Evolutionary conservation across 202 grass and related monocot species (phyloP).

Genomic region (Eragrostis tef): DNA sequence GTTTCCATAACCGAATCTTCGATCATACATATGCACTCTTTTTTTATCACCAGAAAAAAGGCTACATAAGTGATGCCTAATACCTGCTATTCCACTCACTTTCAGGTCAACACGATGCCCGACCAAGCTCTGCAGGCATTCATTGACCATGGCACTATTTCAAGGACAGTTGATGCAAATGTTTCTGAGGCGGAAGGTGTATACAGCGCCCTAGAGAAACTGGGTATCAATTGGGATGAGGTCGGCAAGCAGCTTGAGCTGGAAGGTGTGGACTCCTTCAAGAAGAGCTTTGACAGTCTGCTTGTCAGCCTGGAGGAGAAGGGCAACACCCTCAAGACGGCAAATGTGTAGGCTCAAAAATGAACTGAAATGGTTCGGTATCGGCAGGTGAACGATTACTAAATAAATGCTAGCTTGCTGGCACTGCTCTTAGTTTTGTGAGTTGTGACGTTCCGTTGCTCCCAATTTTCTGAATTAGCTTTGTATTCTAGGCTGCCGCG

Average conservation of each 20-base stretch:
- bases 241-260: slow-evolving; percentile 82
- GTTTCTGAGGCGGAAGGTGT: slow-evolving; percentile 82
- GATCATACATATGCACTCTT: background rate
- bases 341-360: slow-evolving; percentile 48
- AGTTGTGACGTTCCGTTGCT: slow-evolving; percentile 28
- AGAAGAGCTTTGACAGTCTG: slow-evolving; percentile 94
- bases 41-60: background rate
- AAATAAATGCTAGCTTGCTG: slow-evolving; percentile 58
- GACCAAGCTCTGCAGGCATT: slow-evolving; percentile 91
- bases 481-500: slow-evolving; percentile 49
- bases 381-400: slow-evolving; percentile 27
- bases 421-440: slow-evolving; percentile 30
- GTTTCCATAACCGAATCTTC: background rate
- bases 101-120: slow-evolving; percentile 97
- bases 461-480: slow-evolving; percentile 36
- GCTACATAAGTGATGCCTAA: background rate
- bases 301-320: slow-evolving; percentile 81
- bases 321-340: slow-evolving; percentile 71
- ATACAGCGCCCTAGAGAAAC: slow-evolving; percentile 90
- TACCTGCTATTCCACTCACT: slow-evolving; percentile 16
- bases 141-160: slow-evolving; percentile 81
- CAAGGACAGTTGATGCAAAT: slow-evolving; percentile 85
- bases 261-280: slow-evolving; percentile 91
- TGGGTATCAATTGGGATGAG: slow-evolving; percentile 78
- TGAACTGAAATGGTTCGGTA: slow-evolving; percentile 34